Evolutionary conservation across 352 stramenopile genomes (phyloP).

Genomic region (Phytophthora sojae): DNA sequence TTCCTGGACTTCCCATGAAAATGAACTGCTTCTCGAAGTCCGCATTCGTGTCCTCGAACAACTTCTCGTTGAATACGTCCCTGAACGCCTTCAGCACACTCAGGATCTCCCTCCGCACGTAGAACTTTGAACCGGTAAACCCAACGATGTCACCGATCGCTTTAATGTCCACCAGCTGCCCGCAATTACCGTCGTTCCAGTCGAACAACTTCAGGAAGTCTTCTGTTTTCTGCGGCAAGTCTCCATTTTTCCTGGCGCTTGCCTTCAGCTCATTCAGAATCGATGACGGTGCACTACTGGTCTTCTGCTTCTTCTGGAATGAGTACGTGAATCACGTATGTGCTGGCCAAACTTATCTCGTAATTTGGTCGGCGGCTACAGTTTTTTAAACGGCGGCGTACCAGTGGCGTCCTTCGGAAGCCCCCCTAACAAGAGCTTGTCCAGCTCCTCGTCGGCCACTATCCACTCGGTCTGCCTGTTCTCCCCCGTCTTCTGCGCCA

Average conservation of each 20-base stretch:
- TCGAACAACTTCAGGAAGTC: neutral
- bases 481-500: too few relatives aligned
- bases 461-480: too few relatives aligned
- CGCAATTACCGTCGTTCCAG: neutral
- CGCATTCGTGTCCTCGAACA: neutral
- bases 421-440: too few relatives aligned
- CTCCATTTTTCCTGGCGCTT: neutral
- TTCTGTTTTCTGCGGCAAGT: neutral
- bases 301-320: too few relatives aligned
- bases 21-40: constrained; percentile 14
- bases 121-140: constrained; percentile 20
- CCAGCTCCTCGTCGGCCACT: too few relatives aligned
- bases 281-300: too few relatives aligned
- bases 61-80: neutral
- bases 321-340: too few relatives aligned
- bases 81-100: constrained; percentile 6
- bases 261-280: neutral
- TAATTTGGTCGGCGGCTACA: too few relatives aligned
- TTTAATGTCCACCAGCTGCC: constrained; percentile 12
- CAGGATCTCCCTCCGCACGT: constrained; percentile 22
- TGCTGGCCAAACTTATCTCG: too few relatives aligned
- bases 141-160: constrained; percentile 13
- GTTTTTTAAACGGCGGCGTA: too few relatives aligned
- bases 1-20: constrained; percentile 15
- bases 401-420: too few relatives aligned